Percentiles rank a stretch among this genome's conserved stretches.
These are phyloP conservation scores for Fusarium sp. DNA, from an alignment of 2,329 filamentous ascomycete species.

Conservation along the genomic window DNA sequence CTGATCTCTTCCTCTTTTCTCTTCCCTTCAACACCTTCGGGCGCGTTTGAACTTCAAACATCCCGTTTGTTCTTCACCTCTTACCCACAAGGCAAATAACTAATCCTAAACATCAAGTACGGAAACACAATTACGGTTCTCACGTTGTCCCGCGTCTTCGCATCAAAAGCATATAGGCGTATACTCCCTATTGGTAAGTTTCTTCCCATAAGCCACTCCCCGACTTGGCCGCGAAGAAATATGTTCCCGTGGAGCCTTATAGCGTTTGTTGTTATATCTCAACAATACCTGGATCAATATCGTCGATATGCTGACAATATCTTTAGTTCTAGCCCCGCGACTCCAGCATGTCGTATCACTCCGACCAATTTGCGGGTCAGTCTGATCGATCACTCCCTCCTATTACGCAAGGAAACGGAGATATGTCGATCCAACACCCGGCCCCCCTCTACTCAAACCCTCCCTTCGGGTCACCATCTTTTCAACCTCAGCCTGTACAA, in stretches of 20 bases:
- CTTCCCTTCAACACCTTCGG: not conserved
- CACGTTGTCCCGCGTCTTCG: conserved; percentile 2
- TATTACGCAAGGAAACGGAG: conserved; percentile 9
- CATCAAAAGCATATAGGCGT: conserved; percentile 5
- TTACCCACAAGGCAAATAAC: conserved; percentile 2
- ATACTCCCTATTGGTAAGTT: conserved; percentile 24
- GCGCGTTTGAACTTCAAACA: not conserved
- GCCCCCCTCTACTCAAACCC: conserved; percentile 26
- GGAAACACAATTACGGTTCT: conserved; percentile 24
- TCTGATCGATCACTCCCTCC: not conserved
- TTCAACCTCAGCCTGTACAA: conserved; percentile 10
- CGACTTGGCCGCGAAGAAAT: not conserved
- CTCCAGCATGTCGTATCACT: conserved; percentile 15
- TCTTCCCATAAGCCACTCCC: not conserved
- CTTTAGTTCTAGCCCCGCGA: not conserved
- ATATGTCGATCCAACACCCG: conserved; percentile 9
- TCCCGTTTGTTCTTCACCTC: conserved; percentile 3
- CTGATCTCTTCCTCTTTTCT: not conserved
- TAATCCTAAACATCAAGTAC: not conserved
- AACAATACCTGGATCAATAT: not conserved
- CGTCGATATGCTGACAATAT: conserved; percentile 15
- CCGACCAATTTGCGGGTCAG: not conserved
- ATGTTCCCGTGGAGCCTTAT: not conserved
- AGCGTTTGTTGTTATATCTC: not conserved
- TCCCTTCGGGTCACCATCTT: conserved; percentile 5